phyloP scores from a whole-genome alignment of 2,329 filamentous ascomycete species.

The Epichloe sylvatica region DNA sequence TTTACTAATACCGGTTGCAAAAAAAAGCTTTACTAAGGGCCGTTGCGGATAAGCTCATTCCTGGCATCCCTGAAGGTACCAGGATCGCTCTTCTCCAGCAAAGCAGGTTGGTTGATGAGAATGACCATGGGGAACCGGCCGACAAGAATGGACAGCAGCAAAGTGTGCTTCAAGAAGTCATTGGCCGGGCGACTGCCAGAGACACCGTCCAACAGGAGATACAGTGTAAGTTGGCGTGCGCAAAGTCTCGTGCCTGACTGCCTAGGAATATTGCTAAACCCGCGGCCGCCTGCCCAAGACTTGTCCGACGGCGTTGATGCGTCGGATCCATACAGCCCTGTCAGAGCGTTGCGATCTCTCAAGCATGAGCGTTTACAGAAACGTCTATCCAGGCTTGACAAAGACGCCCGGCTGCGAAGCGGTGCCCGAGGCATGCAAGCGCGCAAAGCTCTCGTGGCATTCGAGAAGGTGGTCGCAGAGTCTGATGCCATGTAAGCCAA shows the following conservation, averaged over 20 bases:
- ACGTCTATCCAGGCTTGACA: conserved; percentile 54
- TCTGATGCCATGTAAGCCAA: conserved; percentile 36
- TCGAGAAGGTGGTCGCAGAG: conserved; percentile 52
- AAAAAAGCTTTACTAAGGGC: conserved; percentile 55
- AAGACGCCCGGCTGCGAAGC: conserved; percentile 60
- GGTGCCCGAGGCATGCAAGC: conserved; percentile 62
- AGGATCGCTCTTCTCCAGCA: conserved; percentile 58
- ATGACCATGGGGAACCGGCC: conserved; percentile 16
- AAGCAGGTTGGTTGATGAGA: conserved; percentile 27
- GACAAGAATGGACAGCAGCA: conserved; percentile 5
- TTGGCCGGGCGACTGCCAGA: conserved; percentile 44
- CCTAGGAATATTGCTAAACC: neutral
- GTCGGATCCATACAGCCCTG: conserved; percentile 40
- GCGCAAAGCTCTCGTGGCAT: conserved; percentile 56
- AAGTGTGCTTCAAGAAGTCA: conserved; percentile 52
- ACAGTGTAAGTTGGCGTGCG: conserved; percentile 27
- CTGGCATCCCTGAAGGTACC: conserved; percentile 54
- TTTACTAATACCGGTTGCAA: neutral
- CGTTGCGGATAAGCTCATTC: conserved; percentile 64
- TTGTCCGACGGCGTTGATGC: conserved; percentile 46
- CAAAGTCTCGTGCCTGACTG: too few relatives aligned
- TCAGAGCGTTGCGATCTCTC: conserved; percentile 47
- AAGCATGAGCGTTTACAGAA: conserved; percentile 48
- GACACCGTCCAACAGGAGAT: conserved; percentile 48
- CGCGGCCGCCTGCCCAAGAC: conserved; percentile 21